Evolutionary conservation across 2,329 filamentous ascomycete genomes (phyloP).

Genomic region (Cadophora sp.): DNA sequence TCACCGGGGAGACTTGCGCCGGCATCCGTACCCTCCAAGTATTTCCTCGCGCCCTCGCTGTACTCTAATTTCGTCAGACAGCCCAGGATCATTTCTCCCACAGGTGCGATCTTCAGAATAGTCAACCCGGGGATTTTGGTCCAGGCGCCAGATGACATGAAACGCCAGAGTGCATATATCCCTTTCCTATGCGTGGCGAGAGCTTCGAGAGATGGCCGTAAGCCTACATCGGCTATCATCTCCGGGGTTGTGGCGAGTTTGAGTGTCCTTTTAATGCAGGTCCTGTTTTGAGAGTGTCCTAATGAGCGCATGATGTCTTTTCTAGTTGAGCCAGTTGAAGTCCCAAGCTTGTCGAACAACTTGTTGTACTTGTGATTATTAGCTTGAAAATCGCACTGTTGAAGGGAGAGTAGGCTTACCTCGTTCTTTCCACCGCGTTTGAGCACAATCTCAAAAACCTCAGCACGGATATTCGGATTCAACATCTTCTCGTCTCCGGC

Average conservation of each 20-base stretch:
- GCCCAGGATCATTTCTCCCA: conserved; percentile 18
- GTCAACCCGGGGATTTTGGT: conserved; percentile 14
- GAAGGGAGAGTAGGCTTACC: neutral
- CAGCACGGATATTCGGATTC: conserved; percentile 26
- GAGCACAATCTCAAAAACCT: conserved; percentile 29
- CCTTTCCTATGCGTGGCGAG: conserved; percentile 23
- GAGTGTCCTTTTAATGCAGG: conserved; percentile 21
- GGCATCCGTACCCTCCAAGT: conserved; percentile 16
- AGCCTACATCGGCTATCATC: conserved; percentile 9
- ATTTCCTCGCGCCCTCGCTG: conserved; percentile 15
- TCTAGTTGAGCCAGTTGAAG: neutral
- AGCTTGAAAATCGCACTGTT: neutral
- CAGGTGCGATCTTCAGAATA: neutral
- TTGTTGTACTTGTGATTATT: conserved; percentile 17
- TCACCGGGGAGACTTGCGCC: conserved; percentile 14
- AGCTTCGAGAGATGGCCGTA: neutral
- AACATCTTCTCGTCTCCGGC: conserved; percentile 21
- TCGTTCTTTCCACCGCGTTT: conserved; percentile 19
- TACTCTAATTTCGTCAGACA: conserved; percentile 16
- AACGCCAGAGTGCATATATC: conserved; percentile 21
- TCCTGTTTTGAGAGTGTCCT: conserved; percentile 12
- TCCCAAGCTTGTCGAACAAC: neutral
- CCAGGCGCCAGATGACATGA: conserved; percentile 17
- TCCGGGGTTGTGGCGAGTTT: neutral
- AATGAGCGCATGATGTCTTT: conserved; percentile 25